These are phyloP conservation scores for Morella rubra DNA, from an alignment of 306 rosid species.

Conservation along the genomic window DNA sequence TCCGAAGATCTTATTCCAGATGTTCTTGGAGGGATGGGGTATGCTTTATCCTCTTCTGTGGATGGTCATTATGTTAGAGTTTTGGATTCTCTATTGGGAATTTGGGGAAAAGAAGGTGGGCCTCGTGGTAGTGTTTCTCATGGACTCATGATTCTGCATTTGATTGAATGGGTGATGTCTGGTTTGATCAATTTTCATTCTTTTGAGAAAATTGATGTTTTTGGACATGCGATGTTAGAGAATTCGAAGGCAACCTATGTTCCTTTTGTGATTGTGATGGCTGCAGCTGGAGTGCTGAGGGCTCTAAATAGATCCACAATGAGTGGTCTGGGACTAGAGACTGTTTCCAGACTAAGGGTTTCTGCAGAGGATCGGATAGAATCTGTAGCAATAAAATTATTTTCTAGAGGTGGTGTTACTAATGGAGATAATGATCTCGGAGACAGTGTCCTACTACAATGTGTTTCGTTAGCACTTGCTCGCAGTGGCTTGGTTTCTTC, in stretches of 20 bases:
- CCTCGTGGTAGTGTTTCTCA: conserved; percentile 47
- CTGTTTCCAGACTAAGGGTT: conserved; percentile 39
- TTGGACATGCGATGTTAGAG: conserved; percentile 43
- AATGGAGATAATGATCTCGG: conserved; percentile 21
- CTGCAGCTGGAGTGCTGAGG: conserved; percentile 75
- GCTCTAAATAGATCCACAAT: conserved; percentile 37
- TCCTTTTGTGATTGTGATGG: conserved; percentile 69
- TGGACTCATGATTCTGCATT: conserved; percentile 75
- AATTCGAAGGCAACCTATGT: conserved; percentile 41
- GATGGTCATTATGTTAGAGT: conserved; percentile 41
- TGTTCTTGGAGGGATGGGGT: conserved; percentile 84
- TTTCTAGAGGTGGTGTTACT: conserved; percentile 29
- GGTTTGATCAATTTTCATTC: conserved; percentile 45
- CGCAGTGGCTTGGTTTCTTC: conserved; percentile 59
- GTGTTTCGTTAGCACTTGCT: conserved; percentile 63
- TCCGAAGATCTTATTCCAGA: conserved; percentile 44
- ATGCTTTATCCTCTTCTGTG: conserved; percentile 70
- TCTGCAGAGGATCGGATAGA: conserved; percentile 55
- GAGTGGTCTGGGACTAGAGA: conserved; percentile 43
- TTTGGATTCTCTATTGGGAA: conserved; percentile 57
- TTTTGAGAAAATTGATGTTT: conserved; percentile 41
- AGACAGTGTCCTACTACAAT: conserved; percentile 55
- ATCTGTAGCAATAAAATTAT: conserved; percentile 59
- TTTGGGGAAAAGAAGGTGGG: conserved; percentile 61
- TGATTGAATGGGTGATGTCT: conserved; percentile 74